phyloP scores from a whole-genome alignment of 2,329 filamentous ascomycete genomes.

The Fusarium sp. region DNA sequence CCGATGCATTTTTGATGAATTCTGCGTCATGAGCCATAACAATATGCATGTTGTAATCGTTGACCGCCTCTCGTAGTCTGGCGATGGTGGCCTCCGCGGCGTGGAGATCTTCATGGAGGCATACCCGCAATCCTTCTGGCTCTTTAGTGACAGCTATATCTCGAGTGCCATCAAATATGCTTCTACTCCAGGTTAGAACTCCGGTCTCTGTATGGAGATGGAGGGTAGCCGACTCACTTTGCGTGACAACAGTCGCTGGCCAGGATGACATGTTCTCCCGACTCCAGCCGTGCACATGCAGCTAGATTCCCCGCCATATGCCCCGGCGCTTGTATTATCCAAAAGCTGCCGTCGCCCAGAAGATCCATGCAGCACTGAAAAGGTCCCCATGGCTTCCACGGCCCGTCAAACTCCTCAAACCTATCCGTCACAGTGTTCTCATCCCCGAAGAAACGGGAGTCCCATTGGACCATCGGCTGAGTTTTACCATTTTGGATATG shows the following conservation, averaged over 20 bases:
- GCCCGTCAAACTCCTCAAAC: background rate
- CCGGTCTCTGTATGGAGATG: too few species aligned
- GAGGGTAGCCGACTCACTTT: background rate
- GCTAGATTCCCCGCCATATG: constrained; percentile 16
- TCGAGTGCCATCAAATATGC: background rate
- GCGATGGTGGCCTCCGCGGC: too few species aligned
- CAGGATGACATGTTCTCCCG: background rate
- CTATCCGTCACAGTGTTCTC: background rate
- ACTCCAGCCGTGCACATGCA: background rate
- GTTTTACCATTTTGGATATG: background rate
- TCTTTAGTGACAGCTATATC: background rate
- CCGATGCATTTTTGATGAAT: constrained; percentile 7
- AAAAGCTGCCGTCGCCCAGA: constrained; percentile 10
- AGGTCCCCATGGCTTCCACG: constrained; percentile 1
- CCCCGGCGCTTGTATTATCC: constrained; percentile 6
- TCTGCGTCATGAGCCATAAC: constrained; percentile 23
- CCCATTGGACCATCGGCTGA: constrained; percentile 11
- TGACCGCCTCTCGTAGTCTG: background rate
- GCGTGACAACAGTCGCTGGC: constrained; percentile 22
- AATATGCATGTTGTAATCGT: constrained; percentile 10
- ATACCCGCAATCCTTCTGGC: background rate
- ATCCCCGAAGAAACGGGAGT: constrained; percentile 15
- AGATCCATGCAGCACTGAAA: background rate
- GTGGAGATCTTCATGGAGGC: background rate
- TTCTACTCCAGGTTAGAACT: background rate